Evolutionary conservation across 2,329 filamentous ascomycete species (phyloP).

Genomic region (Trichoderma harzianum): DNA sequence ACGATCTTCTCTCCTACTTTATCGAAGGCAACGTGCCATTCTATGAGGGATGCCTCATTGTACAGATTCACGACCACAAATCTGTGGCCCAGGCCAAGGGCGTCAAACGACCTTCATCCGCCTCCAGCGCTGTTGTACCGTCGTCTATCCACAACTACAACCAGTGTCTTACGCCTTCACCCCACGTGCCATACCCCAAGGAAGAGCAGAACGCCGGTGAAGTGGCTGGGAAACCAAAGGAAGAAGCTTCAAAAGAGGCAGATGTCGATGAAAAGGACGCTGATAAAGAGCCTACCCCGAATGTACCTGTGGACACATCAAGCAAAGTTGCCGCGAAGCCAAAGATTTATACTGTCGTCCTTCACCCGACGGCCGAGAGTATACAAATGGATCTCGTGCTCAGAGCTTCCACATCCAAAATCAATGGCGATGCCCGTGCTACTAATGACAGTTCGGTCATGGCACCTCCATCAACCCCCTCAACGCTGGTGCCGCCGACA

Average conservation of each 20-base stretch:
- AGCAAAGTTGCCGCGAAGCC: conserved; percentile 47
- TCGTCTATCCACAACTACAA: conserved; percentile 94
- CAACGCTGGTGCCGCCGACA: conserved; percentile 57
- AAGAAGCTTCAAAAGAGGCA: conserved; percentile 32
- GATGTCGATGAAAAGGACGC: conserved; percentile 46
- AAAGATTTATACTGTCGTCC: conserved; percentile 71
- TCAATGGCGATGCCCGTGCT: conserved; percentile 33
- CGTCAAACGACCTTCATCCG: conserved; percentile 46
- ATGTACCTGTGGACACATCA: conserved; percentile 44
- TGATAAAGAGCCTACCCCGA: conserved; percentile 52
- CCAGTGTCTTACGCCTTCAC: conserved; percentile 83
- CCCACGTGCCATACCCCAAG: conserved; percentile 72
- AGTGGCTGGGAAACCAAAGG: conserved; percentile 31
- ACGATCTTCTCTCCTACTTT: conserved; percentile 82
- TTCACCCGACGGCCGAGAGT: conserved; percentile 78
- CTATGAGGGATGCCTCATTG: conserved; percentile 93
- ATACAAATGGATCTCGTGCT: conserved; percentile 72
- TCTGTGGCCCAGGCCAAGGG: conserved; percentile 58
- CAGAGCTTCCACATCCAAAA: conserved; percentile 67
- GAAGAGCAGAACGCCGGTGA: conserved; percentile 43
- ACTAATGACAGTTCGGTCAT: conserved; percentile 39
- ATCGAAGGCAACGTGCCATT: conserved; percentile 69
- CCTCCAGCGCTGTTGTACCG: conserved; percentile 60
- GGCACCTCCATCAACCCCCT: conserved; percentile 65
- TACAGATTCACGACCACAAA: conserved; percentile 88